These are phyloP conservation scores for Colletotrichum sp. DNA, from an alignment of 2,329 filamentous ascomycete species.

Conservation along the genomic window DNA sequence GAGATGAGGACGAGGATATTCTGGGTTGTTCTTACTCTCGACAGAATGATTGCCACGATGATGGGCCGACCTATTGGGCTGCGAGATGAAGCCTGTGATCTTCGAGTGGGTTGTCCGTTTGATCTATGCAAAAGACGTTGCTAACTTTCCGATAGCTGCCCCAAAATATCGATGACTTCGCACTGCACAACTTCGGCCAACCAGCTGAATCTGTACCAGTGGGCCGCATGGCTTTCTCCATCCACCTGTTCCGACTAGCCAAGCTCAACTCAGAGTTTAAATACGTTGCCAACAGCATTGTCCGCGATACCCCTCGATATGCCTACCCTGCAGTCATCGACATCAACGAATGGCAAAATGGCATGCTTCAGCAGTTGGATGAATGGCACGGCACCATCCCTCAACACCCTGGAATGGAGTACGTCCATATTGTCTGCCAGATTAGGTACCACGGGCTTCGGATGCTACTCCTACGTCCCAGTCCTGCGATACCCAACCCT, in stretches of 20 bases:
- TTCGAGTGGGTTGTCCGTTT: conserved; percentile 48
- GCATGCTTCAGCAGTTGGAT: conserved; percentile 43
- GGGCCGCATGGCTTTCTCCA: conserved; percentile 36
- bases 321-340: conserved; percentile 52
- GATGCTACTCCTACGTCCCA: conserved; percentile 56
- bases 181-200: conserved; percentile 9
- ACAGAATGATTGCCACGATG: conserved; percentile 57
- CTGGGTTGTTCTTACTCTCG: conserved; percentile 58
- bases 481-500: conserved; percentile 55
- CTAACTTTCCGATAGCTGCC: conserved; percentile 32
- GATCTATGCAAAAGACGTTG: not conserved
- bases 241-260: conserved; percentile 53
- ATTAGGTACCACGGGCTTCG: conserved; percentile 53
- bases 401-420: conserved; percentile 12
- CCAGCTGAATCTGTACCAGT: too few species aligned
- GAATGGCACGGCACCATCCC: conserved; percentile 35
- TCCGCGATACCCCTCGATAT: conserved; percentile 50
- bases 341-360: conserved; percentile 50
- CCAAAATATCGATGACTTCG: conserved; percentile 27
- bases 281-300: conserved; percentile 59
- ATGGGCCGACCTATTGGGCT: conserved; percentile 62
- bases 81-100: conserved; percentile 59
- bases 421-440: conserved; percentile 41
- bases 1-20: conserved; percentile 62
- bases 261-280: conserved; percentile 63